Evolutionary conservation across 306 rosid species (phyloP).

Genomic region (Rosa rugosa): DNA sequence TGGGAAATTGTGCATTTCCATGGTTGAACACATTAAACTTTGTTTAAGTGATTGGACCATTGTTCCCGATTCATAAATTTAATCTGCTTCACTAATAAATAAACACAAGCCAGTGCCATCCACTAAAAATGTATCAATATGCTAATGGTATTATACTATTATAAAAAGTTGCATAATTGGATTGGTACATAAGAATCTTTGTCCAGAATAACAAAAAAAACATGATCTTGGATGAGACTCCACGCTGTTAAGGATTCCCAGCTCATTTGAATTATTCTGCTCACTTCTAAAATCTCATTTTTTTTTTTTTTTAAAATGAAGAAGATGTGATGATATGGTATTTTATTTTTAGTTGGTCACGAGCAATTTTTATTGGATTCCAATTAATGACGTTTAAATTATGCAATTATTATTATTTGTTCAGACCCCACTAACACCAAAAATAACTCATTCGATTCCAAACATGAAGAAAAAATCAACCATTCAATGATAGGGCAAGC

Average conservation of each 20-base stretch:
- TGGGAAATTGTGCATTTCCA: constrained; percentile 4
- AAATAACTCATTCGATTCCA: neutral
- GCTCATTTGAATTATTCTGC: neutral
- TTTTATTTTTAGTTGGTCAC: neutral
- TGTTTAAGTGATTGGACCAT: neutral
- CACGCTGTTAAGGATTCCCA: constrained; percentile 54
- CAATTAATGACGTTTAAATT: constrained; percentile 16
- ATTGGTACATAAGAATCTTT: constrained; percentile 51
- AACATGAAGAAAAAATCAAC: constrained; percentile 13
- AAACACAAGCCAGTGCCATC: neutral
- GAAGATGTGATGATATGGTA: neutral
- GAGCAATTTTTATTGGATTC: constrained; percentile 46
- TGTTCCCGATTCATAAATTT: neutral
- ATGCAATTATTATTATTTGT: neutral
- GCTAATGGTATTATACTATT: neutral
- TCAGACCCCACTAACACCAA: constrained; percentile 35
- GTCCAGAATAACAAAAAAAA: constrained; percentile 39
- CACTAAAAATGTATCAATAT: neutral
- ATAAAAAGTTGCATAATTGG: neutral
- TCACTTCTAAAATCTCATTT: neutral
- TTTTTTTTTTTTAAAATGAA: neutral
- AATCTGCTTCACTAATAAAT: neutral
- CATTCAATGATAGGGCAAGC: constrained; percentile 12
- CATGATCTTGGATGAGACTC: constrained; percentile 58
- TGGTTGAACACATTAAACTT: neutral